phyloP scores from a whole-genome alignment of 2,329 filamentous ascomycete genomes.

The Aureobasidium subglaciale region DNA sequence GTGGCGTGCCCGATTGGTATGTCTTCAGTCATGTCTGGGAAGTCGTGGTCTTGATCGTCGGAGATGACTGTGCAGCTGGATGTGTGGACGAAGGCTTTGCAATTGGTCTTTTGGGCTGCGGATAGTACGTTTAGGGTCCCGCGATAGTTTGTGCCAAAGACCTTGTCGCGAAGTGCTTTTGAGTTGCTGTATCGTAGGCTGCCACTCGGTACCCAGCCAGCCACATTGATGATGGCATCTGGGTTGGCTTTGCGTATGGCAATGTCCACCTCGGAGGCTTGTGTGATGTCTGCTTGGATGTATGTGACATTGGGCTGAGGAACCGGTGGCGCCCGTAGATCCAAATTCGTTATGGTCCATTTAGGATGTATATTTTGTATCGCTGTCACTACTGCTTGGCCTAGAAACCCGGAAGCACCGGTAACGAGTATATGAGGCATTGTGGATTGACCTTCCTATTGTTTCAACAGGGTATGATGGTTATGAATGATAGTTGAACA shows the following conservation, averaged over 20 bases:
- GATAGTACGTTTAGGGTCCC: slow-evolving; percentile 74
- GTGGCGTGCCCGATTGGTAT: slow-evolving; percentile 69
- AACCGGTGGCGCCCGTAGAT: slow-evolving; percentile 30
- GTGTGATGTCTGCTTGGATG: slow-evolving; percentile 35
- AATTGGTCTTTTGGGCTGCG: slow-evolving; percentile 57
- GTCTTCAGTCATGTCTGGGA: slow-evolving; percentile 77
- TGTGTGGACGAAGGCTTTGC: slow-evolving; percentile 83
- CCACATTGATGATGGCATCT: slow-evolving; percentile 85
- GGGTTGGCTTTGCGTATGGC: slow-evolving; percentile 60
- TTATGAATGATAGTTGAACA: neutral
- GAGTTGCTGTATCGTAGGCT: slow-evolving; percentile 33
- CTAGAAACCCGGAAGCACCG: slow-evolving; percentile 43
- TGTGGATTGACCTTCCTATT: too few relatives aligned
- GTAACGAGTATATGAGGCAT: slow-evolving; percentile 35
- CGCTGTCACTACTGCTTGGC: slow-evolving; percentile 34
- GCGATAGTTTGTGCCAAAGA: slow-evolving; percentile 79
- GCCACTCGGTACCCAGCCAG: slow-evolving; percentile 43
- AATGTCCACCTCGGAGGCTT: slow-evolving; percentile 26
- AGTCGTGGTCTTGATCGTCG: slow-evolving; percentile 65
- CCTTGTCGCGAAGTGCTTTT: slow-evolving; percentile 45
- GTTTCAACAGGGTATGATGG: slow-evolving; percentile 17
- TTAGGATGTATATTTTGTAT: slow-evolving; percentile 30
- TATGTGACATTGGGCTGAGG: slow-evolving; percentile 25
- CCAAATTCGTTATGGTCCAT: slow-evolving; percentile 36
- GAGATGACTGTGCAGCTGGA: slow-evolving; percentile 81